Base-by-base conservation (phyloP, 306 rosid species). In the Castanea mollissima region DNA sequence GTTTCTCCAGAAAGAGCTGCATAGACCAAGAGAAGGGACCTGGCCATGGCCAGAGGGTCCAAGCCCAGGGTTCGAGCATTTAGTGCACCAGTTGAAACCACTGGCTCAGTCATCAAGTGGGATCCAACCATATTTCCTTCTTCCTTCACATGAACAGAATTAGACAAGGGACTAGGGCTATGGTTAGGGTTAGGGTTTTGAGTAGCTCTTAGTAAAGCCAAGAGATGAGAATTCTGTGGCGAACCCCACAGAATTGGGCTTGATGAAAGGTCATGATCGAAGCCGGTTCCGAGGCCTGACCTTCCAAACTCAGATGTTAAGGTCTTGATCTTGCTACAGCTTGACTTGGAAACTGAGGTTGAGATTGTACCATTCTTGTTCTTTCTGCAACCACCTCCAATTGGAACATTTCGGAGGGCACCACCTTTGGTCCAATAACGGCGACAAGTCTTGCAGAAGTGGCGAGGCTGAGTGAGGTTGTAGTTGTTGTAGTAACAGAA, bases 381-480 rank as follows among this genome's bases (percentile, higher is more conserved):
- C 72, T 90, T 95, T 69, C 97, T 80, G 82, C 93, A 89, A 13
- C 97, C 93, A 1, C 97, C 93, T 1, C 97, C 97, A 20, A 91
- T 89, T 0, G 96, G 96, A 23, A 91, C 90, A 44, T 91, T 89
- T 59, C 96, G 71, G 44, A 91, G 92, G 31, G 93, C 88, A 8
- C 96, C 96, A 2, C 96, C 96, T 84, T 89, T 89, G 46, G 96
- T 91, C 96, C 99, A 94, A 83, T 94, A 94, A 4, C 99, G 94
- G 81, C 99, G 99, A 65, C 99, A 94, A 6, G 97, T 91, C 87
- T 94, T 94, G 89, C 99, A 94, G 88, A 94, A 94, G 85, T 94
- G 97, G 51, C 99, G 99, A 2, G 99, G 99, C 87, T 94, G 98
- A 32, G 98, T 92, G 78, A 94, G 97, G 83, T 94, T 94, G 89